A percentile compares a stretch with the other conserved stretches of the same genome.
Conservation (phyloP, 768 basidiomycete genomes). For the Tricholoma sp. region DNA sequence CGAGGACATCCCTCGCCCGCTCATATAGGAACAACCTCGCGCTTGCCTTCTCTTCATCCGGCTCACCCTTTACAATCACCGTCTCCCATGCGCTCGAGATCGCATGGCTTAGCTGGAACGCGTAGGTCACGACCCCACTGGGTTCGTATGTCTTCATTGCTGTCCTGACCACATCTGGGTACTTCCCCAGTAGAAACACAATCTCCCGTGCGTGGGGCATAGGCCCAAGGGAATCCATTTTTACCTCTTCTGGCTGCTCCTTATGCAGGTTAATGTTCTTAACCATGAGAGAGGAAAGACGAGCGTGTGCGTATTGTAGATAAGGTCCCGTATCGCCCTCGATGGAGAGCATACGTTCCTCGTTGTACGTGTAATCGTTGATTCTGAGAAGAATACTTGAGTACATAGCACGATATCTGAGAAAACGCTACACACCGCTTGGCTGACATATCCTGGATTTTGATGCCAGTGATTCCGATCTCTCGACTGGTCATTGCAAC, state of each 20-base stretch:
- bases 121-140: constrained; percentile 86
- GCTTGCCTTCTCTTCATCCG: constrained; percentile 67
- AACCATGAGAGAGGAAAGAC: constrained; percentile 83
- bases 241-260: constrained; percentile 62
- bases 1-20: constrained; percentile 86
- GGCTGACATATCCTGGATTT: constrained; percentile 96
- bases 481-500: constrained; percentile 75
- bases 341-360: constrained; percentile 91
- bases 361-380: constrained; percentile 95
- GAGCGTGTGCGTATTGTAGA: constrained; percentile 95
- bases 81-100: constrained; percentile 93
- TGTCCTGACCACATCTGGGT: constrained; percentile 86
- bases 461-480: constrained; percentile 92
- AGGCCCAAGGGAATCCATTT: constrained; percentile 60
- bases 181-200: constrained; percentile 78
- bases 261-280: constrained; percentile 87
- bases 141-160: constrained; percentile 87
- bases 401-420: neutral
- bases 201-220: constrained; percentile 79
- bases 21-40: constrained; percentile 89
- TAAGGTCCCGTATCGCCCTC: constrained; percentile 96
- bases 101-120: constrained; percentile 80
- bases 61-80: constrained; percentile 80
- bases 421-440: constrained; percentile 56
- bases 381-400: constrained; percentile 44